Base-by-base conservation (phyloP, 495 filamentous ascomycete genomes). In the Bathelium albidoporum region DNA sequence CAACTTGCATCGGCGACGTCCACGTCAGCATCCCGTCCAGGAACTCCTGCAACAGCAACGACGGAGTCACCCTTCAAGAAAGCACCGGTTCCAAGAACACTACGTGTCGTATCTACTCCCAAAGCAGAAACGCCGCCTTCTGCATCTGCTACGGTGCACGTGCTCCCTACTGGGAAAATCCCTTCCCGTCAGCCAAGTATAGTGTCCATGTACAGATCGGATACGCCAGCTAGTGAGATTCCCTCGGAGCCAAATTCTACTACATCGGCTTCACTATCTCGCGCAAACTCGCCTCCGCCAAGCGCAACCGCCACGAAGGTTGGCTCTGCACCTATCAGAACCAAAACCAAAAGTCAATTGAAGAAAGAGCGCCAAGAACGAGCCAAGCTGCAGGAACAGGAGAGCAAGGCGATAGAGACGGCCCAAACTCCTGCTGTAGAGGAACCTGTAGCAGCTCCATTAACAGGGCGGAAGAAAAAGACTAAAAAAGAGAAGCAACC, bases 391-490 rank as follows among this genome's bases (percentile, higher is more conserved):
- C 78, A 79, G 0, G 87, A 89, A 71, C 85, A 88, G 68, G 80
- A 78, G 34, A 79, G 84, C 66, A 82, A 82, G 59, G 74, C 32
- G 18, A 41, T 59, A 11, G 67, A 77, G 20, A 88, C 89, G 64
- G 82, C 85, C 62, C 79, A 80, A 24, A 36, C 36, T 31, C 73
- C 79, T 5, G 76, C 79, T 44, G 69, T 75, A 14, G 80, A 84
- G 64, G 87, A 90, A 65, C 74, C 79, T 3, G 83, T 87, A 44
- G 89, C 93, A 66, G 90, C 83, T 0, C 90, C 91, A 2, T 94
- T 97, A 44, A 76, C 94, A 43, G 89, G 89, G 32, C 79, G 91
- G 41, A 95, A 95, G 77, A 93, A 93, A 76, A 97, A 96, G 77
- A 59, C 65, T 2, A 71, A 66, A 62, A 71, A 68, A 61, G 85